Evolutionary conservation across 306 rosid species (phyloP).

Genomic region (Dryas drummondii): DNA sequence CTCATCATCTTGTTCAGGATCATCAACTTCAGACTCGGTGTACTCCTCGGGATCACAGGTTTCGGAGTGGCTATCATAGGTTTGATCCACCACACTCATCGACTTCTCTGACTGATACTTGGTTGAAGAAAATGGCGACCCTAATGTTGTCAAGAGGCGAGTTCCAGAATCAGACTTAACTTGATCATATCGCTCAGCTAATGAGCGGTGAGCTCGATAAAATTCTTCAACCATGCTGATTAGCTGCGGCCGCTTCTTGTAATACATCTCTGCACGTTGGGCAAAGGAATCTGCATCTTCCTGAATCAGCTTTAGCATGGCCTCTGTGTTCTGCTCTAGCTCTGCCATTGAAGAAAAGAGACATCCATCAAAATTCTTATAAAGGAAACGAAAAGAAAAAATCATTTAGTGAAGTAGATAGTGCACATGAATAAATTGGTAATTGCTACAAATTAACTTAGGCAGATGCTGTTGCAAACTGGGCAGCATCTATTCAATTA

Average conservation of each 20-base stretch:
- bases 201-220: slow-evolving; percentile 69
- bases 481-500: not conserved
- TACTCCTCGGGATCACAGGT: slow-evolving; percentile 50
- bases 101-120: slow-evolving; percentile 43
- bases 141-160: slow-evolving; percentile 41
- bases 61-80: slow-evolving; percentile 60
- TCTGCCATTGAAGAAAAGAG: slow-evolving; percentile 40
- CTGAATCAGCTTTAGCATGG: slow-evolving; percentile 66
- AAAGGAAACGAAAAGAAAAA: not conserved
- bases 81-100: slow-evolving; percentile 31
- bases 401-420: not conserved
- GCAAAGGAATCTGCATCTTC: slow-evolving; percentile 91
- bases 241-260: slow-evolving; percentile 79
- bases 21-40: slow-evolving; percentile 77
- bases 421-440: not conserved
- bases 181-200: slow-evolving; percentile 77
- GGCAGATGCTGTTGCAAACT: not conserved
- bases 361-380: not conserved
- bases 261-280: slow-evolving; percentile 91
- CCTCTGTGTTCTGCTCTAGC: slow-evolving; percentile 62
- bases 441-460: not conserved
- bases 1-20: slow-evolving; percentile 57
- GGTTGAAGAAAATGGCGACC: slow-evolving; percentile 61
- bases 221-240: slow-evolving; percentile 79
- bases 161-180: slow-evolving; percentile 57